phyloP scores from a whole-genome alignment of 2,329 filamentous ascomycete genomes.

The Mycosphaerella sp. region DNA sequence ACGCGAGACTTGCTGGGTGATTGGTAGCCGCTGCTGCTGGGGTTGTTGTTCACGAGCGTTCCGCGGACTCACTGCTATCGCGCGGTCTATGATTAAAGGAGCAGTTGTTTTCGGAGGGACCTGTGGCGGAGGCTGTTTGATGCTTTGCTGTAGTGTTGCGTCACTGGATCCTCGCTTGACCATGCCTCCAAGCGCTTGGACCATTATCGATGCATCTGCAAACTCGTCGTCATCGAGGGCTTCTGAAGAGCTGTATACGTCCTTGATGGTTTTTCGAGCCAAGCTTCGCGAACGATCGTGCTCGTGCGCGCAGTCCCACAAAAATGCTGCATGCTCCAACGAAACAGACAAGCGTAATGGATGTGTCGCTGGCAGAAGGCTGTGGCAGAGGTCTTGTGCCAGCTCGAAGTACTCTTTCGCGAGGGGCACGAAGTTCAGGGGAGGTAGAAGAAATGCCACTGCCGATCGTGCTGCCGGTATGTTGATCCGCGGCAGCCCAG shows the following conservation, averaged over 20 bases:
- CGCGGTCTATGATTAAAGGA: slow-evolving; percentile 26
- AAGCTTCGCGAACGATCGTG: slow-evolving; percentile 66
- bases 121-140: slow-evolving; percentile 10
- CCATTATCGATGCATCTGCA: slow-evolving; percentile 80
- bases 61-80: slow-evolving; percentile 31
- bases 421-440: slow-evolving; percentile 74
- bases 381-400: slow-evolving; percentile 67
- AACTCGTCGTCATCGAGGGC: slow-evolving; percentile 96
- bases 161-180: slow-evolving; percentile 62
- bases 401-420: slow-evolving; percentile 75
- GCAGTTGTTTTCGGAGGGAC: slow-evolving; percentile 4
- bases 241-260: slow-evolving; percentile 86
- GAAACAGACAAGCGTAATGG: slow-evolving; percentile 84
- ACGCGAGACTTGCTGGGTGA: slow-evolving; percentile 8
- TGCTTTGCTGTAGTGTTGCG: slow-evolving; percentile 26
- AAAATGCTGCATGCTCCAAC: slow-evolving; percentile 84
- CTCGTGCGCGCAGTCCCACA: slow-evolving; percentile 90
- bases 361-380: slow-evolving; percentile 76
- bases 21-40: slow-evolving; percentile 1
- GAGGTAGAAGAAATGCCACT: slow-evolving; percentile 71
- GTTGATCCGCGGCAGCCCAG: slow-evolving; percentile 35
- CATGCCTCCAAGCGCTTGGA: slow-evolving; percentile 80
- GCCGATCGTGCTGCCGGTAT: slow-evolving; percentile 34
- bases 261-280: slow-evolving; percentile 75
- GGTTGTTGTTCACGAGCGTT: slow-evolving; percentile 9